Evolutionary conservation across 2,329 filamentous ascomycete species (phyloP), one percentile per base, ranked within the genome.

Genomic region (Sporothrix inflata): DNA sequence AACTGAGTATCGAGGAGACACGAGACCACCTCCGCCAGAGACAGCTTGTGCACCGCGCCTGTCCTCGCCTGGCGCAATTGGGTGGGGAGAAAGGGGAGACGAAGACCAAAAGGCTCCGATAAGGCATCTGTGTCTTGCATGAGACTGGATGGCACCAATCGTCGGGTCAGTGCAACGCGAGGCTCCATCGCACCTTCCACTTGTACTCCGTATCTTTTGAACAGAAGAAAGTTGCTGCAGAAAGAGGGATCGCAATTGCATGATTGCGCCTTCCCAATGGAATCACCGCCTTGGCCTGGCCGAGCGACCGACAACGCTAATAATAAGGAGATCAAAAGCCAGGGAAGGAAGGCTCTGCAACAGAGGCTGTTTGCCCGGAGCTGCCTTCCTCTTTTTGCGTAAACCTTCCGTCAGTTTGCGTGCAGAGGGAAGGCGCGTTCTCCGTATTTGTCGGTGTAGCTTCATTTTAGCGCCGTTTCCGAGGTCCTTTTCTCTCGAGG

Each of bases 401-500:
- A 45, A 21, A 19, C 14, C 53, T 42, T 42, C 57, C 57, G 21
- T 65, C 38, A 65, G 14, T 42, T 63, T 42, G 12, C 21, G 21
- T 65, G n/a, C 21, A 45, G 11, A 65, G 21, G 38, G 38, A 38
- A 65, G 60, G 60, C 60, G 40, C 21, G 38, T 27, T 45, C 42
- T 66, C 16, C 21, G 38, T 19, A 47, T 11, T 66, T 47, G 21
- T 47, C 40, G 16, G 65, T 53, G 65, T 51, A 67, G 65, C 65
- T 67, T 38, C 65, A 12, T 21, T 57, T 69, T 69, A 69, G 51
- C 67, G 67, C 51, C 34, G 51, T 69, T 53, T 69, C 51, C 27
- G 19, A 24, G 16, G 63, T 49, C 45, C 16, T 67, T 40, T 51
- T 34, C 27, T 38, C 19, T 11, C n/a, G 42, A 51, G 27, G 38